Evolutionary conservation across 345 rosid species (phyloP).

Genomic region (Barbarea vulgaris): DNA sequence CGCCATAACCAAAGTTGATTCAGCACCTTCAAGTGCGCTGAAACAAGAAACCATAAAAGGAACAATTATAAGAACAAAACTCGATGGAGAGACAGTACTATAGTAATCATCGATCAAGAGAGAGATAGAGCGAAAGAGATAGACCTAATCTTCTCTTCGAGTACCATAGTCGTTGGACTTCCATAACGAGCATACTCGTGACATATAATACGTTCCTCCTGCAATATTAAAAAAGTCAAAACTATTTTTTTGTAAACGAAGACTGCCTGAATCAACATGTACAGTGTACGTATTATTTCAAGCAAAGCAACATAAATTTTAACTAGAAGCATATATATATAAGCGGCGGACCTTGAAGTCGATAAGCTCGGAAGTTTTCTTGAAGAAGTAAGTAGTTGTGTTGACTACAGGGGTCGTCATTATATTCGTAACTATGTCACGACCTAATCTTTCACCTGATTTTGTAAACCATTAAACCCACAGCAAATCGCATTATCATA

Average conservation of each 20-base stretch:
- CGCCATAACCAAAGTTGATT: slow-evolving; percentile 81
- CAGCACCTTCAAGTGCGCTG: slow-evolving; percentile 95
- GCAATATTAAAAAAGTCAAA: background rate
- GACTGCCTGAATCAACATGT: background rate
- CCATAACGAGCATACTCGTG: slow-evolving; percentile 89
- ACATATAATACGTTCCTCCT: slow-evolving; percentile 75
- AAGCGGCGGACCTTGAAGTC: slow-evolving; percentile 78
- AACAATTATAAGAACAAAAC: background rate
- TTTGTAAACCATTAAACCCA: background rate
- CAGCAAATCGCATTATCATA: too few species aligned
- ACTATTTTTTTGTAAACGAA: too few species aligned
- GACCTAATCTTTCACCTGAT: slow-evolving; percentile 86
- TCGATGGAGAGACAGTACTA: background rate
- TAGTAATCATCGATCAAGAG: background rate
- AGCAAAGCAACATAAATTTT: background rate
- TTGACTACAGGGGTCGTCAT: slow-evolving; percentile 84
- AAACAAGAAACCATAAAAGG: background rate
- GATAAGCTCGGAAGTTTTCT: slow-evolving; percentile 76
- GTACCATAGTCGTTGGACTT: slow-evolving; percentile 75
- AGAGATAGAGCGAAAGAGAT: background rate
- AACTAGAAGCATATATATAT: too few species aligned
- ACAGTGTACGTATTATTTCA: background rate
- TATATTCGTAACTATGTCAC: slow-evolving; percentile 77
- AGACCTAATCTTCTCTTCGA: slow-evolving; percentile 48
- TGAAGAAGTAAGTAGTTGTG: slow-evolving; percentile 76